phyloP scores from a whole-genome alignment of 441 rosid genomes.

The Dalechampia spathulata region DNA sequence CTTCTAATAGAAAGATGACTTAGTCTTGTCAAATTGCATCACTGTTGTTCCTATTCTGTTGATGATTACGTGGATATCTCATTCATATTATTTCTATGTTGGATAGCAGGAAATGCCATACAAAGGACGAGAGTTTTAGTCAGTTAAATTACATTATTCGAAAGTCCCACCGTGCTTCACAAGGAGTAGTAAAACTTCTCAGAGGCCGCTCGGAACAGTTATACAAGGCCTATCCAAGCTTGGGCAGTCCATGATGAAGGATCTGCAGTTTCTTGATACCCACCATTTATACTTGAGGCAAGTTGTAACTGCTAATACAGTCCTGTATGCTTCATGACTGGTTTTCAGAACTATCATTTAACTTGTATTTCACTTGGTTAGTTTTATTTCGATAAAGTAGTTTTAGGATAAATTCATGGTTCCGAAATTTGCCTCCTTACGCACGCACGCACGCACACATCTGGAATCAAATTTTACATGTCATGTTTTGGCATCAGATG shows the following conservation, averaged over 20 bases:
- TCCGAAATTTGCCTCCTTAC: no score
- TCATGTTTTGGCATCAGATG: no score
- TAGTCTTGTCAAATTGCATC: not conserved
- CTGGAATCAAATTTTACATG: no score
- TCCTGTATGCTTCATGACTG: constrained; percentile 16
- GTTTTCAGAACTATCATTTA: not conserved
- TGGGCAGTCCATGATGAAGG: constrained; percentile 5
- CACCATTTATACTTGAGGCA: constrained; percentile 11
- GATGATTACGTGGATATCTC: no score
- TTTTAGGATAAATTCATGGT: constrained; percentile 12
- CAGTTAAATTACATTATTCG: constrained; percentile 11
- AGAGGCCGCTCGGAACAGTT: constrained; percentile 18
- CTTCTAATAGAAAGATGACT: not conserved
- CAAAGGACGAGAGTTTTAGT: constrained; percentile 56
- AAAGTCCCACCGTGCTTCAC: constrained; percentile 15
- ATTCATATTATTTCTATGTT: no score
- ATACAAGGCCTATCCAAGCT: constrained; percentile 14
- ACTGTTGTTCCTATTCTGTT: not conserved
- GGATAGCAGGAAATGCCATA: constrained; percentile 61
- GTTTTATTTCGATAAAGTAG: constrained; percentile 14
- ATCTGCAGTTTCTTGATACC: not conserved
- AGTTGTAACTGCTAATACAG: constrained; percentile 4
- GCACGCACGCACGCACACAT: no score
- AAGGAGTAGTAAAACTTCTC: constrained; percentile 23
- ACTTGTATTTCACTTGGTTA: constrained; percentile 6